Evolutionary conservation across 768 basidiomycete genomes (phyloP), one percentile per base, ranked within the genome.

Genomic region (Pleurotus salmoneostramineus): DNA sequence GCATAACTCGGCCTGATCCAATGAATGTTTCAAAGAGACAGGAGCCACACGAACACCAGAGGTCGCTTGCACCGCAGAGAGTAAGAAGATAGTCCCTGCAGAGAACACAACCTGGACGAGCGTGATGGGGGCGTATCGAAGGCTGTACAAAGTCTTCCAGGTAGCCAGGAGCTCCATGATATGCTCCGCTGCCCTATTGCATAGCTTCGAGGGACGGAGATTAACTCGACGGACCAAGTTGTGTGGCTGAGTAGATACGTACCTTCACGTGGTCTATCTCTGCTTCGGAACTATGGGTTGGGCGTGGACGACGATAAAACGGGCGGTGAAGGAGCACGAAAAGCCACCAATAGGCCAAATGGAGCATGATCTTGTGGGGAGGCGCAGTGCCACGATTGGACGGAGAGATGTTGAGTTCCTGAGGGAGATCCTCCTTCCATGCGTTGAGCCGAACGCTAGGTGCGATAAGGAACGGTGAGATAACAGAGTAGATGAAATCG

Each of bases 301-400:
- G 68, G 59, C 76, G 70, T 56, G 74, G 60, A 60, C 71, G 79
- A 60, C 69, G 77, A 67, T 74, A 83, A 72, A 72, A 83, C 0
- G 84, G 84, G 2, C 85, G 75, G 59, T 86, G 83, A 0, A 87
- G 76, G 14, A 87, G 75, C 35, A 87, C 83, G 60, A 80, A 77
- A 14, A 80, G 68, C 80, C 83, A 85, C 76, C 81, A 81, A 64
- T 82, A 83, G 7, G 77, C 72, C 32, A 80, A 69, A 60, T 86
- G 83, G 58, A 85, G 71, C 75, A 81, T 81, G 32, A 85, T 68
- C 31, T 79, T 72, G 58, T 85, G 83, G 0, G 83, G 82, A 0
- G 79, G 77, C 8, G 81, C 75, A 7, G 75, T 78, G 6, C 72
- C 68, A 6, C 77, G 74, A 34, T 74, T 80, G 37, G 78, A 75